These are phyloP conservation scores for Mycena indigotica DNA, from an alignment of 768 basidiomycete genomes.

Conservation along the genomic window DNA sequence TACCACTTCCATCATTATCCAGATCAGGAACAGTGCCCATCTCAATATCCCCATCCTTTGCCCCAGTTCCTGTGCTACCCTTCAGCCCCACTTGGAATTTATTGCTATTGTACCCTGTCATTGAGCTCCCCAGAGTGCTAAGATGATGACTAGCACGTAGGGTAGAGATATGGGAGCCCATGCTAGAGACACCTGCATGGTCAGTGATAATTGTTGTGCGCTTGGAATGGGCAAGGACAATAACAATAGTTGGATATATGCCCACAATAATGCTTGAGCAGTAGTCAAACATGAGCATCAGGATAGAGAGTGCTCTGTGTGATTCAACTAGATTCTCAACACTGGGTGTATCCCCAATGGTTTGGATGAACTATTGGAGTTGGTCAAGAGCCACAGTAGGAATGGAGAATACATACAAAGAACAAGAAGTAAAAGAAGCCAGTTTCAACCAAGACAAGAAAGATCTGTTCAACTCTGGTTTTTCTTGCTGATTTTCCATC, in stretches of 20 bases:
- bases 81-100: no score
- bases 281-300: conserved; percentile 3
- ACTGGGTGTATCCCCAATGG: background rate
- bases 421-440: conserved; percentile 15
- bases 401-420: conserved; percentile 5
- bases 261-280: conserved; percentile 10
- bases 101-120: no score
- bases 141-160: no score
- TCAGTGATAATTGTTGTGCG: conserved; percentile 1
- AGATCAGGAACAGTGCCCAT: no score
- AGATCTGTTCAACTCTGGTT: background rate
- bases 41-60: no score
- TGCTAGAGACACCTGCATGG: no score
- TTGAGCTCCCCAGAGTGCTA: no score
- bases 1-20: no score
- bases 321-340: background rate
- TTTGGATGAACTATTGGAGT: background rate
- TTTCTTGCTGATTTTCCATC: background rate
- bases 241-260: conserved; percentile 8
- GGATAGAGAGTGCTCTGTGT: background rate
- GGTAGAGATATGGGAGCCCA: no score
- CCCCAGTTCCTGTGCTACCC: no score
- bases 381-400: background rate
- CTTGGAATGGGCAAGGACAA: conserved; percentile 13
- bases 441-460: conserved; percentile 9